These are phyloP conservation scores for Vitis rotundifolia DNA, from an alignment of 164 flowering plant species.

Conservation along the genomic window DNA sequence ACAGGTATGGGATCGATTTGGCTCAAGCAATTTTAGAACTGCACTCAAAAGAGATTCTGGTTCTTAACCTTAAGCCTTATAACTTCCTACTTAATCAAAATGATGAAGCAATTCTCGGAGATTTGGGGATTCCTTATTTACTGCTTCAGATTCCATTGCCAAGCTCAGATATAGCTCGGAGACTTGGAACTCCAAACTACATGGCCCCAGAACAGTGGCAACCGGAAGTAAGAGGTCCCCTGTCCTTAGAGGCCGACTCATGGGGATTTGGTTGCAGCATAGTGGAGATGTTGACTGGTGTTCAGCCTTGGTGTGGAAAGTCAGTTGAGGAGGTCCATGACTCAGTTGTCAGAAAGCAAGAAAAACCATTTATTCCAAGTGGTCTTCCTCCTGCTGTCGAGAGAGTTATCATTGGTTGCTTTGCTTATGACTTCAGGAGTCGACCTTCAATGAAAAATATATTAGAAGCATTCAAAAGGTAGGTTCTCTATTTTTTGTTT, in stretches of 20 bases:
- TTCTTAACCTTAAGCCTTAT: conserved; percentile 82
- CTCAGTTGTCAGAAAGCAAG: conserved; percentile 68
- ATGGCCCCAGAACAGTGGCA: conserved; percentile 99
- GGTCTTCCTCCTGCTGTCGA: conserved; percentile 83
- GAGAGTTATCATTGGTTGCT: conserved; percentile 78
- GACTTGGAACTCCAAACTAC: conserved; percentile 87
- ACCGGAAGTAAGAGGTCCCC: conserved; percentile 85
- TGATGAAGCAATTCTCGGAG: conserved; percentile 71
- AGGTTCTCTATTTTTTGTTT: conserved; percentile 3
- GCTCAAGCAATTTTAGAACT: conserved; percentile 69
- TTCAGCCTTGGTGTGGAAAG: conserved; percentile 77
- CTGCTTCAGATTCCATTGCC: conserved; percentile 62
- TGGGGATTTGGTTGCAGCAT: conserved; percentile 97
- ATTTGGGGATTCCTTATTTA: conserved; percentile 74
- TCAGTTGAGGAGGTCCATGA: conserved; percentile 68
- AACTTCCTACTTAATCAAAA: conserved; percentile 73
- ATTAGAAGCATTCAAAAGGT: conserved; percentile 68
- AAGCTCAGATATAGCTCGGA: conserved; percentile 48
- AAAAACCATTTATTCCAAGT: conserved; percentile 69
- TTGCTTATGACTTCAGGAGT: conserved; percentile 81
- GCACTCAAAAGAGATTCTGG: conserved; percentile 66
- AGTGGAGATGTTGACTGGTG: conserved; percentile 85
- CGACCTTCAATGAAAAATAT: conserved; percentile 77
- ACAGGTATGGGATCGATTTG: conserved; percentile 76
- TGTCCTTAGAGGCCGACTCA: conserved; percentile 85